phyloP scores from a whole-genome alignment of 371 early-diverging fungal species.

The Mucor plumbeus region DNA sequence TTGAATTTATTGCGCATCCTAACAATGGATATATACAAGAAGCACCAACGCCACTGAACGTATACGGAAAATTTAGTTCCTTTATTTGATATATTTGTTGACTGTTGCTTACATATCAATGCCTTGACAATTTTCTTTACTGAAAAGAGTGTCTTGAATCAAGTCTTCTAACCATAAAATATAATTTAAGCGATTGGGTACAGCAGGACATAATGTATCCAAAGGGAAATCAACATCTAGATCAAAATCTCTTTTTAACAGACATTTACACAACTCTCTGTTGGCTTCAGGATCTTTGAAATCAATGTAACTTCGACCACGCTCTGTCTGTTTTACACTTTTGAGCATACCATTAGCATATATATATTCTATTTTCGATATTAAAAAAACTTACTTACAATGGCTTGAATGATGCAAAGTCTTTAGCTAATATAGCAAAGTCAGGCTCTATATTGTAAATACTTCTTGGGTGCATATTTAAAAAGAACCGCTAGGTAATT shows the following conservation, averaged over 20 bases:
- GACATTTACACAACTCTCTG: constrained; percentile 58
- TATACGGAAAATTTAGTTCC: too few species aligned
- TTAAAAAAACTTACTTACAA: not conserved
- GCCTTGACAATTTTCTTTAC: constrained; percentile 34
- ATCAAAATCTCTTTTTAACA: constrained; percentile 63
- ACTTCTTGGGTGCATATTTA: constrained; percentile 42
- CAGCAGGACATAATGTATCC: constrained; percentile 69
- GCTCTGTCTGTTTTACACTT: constrained; percentile 26
- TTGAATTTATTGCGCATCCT: constrained; percentile 51
- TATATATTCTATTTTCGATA: not conserved
- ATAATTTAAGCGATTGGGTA: constrained; percentile 71
- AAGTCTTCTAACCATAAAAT: constrained; percentile 69
- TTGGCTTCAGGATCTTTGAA: constrained; percentile 48
- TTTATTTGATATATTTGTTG: too few species aligned
- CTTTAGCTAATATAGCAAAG: constrained; percentile 38
- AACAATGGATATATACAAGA: constrained; percentile 80
- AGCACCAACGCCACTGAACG: constrained; percentile 70
- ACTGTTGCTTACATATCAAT: constrained; percentile 62
- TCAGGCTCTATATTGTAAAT: constrained; percentile 44
- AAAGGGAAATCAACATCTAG: constrained; percentile 65
- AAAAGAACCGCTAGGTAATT: not conserved
- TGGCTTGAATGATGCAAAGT: constrained; percentile 25
- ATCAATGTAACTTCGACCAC: constrained; percentile 35
- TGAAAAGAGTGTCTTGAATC: constrained; percentile 36
- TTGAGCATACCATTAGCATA: not conserved